A percentile compares a stretch with the other conserved stretches of the same genome.
Evolutionary conservation across 1,284 basidiomycete genomes (phyloP).

Genomic region (Tilletia setariae): DNA sequence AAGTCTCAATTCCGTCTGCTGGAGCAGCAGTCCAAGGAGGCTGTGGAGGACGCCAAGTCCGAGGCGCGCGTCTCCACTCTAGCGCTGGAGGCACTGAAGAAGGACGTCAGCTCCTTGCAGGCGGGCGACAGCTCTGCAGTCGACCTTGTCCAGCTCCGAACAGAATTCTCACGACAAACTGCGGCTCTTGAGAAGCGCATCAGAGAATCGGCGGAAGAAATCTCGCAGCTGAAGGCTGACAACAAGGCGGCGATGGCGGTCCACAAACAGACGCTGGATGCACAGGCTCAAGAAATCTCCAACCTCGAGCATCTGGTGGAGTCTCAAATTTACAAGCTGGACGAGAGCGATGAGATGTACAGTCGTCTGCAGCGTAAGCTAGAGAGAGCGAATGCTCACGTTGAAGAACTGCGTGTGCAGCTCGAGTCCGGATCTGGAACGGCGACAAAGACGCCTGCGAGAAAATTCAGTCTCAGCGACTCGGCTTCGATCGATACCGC

Average conservation of each 20-base stretch:
- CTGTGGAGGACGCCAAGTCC: conserved; percentile 68
- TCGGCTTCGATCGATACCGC: conserved; percentile 15
- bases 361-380: conserved; percentile 18
- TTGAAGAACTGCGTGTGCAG: conserved; percentile 6
- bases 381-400: neutral
- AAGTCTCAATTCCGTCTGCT: conserved; percentile 68
- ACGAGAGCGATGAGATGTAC: conserved; percentile 42
- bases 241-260: conserved; percentile 47
- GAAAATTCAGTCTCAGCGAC: conserved; percentile 9
- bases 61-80: conserved; percentile 72
- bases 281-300: conserved; percentile 40
- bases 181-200: conserved; percentile 32
- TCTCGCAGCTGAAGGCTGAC: conserved; percentile 41
- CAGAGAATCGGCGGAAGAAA: conserved; percentile 60
- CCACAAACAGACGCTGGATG: conserved; percentile 38
- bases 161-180: conserved; percentile 44
- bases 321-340: conserved; percentile 45
- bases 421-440: conserved; percentile 21
- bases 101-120: conserved; percentile 58
- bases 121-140: conserved; percentile 32
- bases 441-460: conserved; percentile 12
- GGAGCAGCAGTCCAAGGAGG: conserved; percentile 65
- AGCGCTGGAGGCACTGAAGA: conserved; percentile 67
- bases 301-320: conserved; percentile 47
- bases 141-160: conserved; percentile 53